A percentile compares a stretch with the other conserved stretches of the same genome.
Evolutionary conservation across 1,139 yeast species (phyloP).

Genomic region (Groenewaldozyma auringiensis): DNA sequence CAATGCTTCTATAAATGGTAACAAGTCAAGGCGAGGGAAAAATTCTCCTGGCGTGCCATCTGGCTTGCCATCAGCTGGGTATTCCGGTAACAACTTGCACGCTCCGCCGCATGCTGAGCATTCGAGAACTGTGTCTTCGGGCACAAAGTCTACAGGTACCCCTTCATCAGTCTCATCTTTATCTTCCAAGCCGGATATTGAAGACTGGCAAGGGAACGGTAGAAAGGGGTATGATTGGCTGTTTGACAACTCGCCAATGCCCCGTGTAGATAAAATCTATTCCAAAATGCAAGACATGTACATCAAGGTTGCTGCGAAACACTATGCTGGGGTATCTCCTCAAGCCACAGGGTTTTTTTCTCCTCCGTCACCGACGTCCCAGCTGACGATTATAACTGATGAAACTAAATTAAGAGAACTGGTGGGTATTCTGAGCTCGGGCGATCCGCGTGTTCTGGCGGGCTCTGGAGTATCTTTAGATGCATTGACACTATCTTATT

Average conservation of each 20-base stretch:
- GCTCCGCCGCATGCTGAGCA: background rate
- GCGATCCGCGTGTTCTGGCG: background rate
- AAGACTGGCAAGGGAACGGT: constrained; percentile 1
- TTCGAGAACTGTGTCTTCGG: background rate
- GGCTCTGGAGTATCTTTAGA: constrained; percentile 6
- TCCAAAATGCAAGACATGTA: constrained; percentile 9
- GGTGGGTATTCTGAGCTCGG: constrained; percentile 1
- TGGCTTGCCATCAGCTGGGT: too few relatives aligned
- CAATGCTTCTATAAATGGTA: background rate
- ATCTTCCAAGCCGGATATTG: background rate
- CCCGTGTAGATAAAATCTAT: constrained; percentile 21
- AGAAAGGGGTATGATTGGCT: constrained; percentile 21
- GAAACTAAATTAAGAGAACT: constrained; percentile 2
- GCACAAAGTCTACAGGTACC: background rate
- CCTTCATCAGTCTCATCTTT: background rate
- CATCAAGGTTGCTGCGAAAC: background rate
- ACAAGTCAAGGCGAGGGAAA: too few relatives aligned
- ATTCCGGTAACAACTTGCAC: background rate
- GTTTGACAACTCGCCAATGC: constrained; percentile 21
- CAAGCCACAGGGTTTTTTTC: background rate
- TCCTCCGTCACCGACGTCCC: constrained; percentile 3
- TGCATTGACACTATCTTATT: constrained; percentile 14
- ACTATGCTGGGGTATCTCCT: background rate
- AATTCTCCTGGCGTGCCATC: too few relatives aligned
- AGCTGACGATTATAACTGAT: constrained; percentile 3